Conservation (phyloP, 1,139 yeast genomes). For the Blastobotrys raffinosifermentans region DNA sequence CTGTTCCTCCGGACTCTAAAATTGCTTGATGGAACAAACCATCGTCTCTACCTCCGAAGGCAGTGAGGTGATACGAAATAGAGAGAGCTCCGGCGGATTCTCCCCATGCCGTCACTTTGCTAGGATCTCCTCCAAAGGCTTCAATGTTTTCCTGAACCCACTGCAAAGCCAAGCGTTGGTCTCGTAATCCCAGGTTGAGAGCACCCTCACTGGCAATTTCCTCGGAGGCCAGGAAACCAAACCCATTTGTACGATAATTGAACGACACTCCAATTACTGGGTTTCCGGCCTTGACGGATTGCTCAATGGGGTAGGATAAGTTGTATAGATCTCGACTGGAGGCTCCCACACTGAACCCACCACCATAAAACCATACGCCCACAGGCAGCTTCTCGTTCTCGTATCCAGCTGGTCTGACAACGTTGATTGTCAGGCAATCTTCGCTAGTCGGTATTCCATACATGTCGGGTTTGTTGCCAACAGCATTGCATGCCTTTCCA, state of each 20-base stretch:
- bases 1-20: conserved; percentile 10
- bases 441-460: conserved; percentile 13
- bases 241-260: conserved; percentile 32
- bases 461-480: conserved; percentile 1
- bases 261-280: conserved; percentile 16
- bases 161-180: conserved; percentile 32
- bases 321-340: conserved; percentile 6
- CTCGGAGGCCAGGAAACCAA: conserved; percentile 32
- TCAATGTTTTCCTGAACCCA: conserved; percentile 33
- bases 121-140: conserved; percentile 35
- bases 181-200: conserved; percentile 19
- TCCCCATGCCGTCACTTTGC: conserved; percentile 34
- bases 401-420: conserved; percentile 15
- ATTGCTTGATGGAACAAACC: conserved; percentile 7
- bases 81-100: conserved; percentile 34
- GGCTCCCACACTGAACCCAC: conserved; percentile 13
- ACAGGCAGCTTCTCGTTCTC: conserved; percentile 18
- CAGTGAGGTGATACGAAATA: conserved; percentile 4
- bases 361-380: conserved; percentile 31
- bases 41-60: conserved; percentile 6
- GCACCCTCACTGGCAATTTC: conserved; percentile 22
- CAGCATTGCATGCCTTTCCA: conserved; percentile 9
- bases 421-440: conserved; percentile 20
- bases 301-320: conserved; percentile 7
- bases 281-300: conserved; percentile 1